These are phyloP conservation scores for Ceratocystiopsis sp. DNA, from an alignment of 2,329 filamentous ascomycete genomes.

Conservation along the genomic window DNA sequence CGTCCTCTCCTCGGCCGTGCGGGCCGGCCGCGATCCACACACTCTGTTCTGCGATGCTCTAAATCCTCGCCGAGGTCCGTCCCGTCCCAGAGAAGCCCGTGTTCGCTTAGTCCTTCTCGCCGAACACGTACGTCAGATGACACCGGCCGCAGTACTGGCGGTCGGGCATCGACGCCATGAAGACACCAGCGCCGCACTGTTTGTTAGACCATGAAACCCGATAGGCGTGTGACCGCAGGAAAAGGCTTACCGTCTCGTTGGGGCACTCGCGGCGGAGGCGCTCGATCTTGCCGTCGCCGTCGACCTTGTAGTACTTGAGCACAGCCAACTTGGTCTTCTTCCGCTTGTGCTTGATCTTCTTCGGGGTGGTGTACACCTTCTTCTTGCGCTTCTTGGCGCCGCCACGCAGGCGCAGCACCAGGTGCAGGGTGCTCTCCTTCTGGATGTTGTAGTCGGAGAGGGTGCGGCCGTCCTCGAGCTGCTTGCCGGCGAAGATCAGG, in stretches of 20 bases:
- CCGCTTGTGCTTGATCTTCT: conserved; percentile 99
- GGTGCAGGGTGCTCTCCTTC: conserved; percentile 98
- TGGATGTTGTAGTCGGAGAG: conserved; percentile 99
- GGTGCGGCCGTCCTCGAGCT: conserved; percentile 98
- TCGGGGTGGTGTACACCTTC: conserved; percentile 99
- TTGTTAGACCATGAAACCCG: background rate
- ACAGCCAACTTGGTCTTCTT: conserved; percentile 99
- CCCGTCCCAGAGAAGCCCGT: background rate
- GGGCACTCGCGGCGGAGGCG: conserved; percentile 97
- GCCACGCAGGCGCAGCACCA: conserved; percentile 95
- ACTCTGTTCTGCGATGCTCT: too few relatives aligned
- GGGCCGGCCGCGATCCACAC: too few relatives aligned
- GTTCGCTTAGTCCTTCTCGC: conserved; percentile 37
- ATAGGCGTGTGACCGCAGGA: too few relatives aligned
- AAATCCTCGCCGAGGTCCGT: too few relatives aligned
- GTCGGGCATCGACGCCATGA: conserved; percentile 99
- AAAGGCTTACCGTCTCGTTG: conserved; percentile 63
- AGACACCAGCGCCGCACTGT: conserved; percentile 97
- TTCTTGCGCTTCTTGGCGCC: conserved; percentile 99
- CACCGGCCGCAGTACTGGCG: conserved; percentile 85
- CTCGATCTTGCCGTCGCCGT: conserved; percentile 99
- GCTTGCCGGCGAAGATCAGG: conserved; percentile 99
- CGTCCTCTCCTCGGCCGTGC: too few relatives aligned
- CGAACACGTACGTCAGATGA: conserved; percentile 59
- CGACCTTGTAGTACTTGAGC: conserved; percentile 99